Evolutionary conservation across 2,329 filamentous ascomycete species (phyloP).

Genomic region (Aspergillus proliferans): DNA sequence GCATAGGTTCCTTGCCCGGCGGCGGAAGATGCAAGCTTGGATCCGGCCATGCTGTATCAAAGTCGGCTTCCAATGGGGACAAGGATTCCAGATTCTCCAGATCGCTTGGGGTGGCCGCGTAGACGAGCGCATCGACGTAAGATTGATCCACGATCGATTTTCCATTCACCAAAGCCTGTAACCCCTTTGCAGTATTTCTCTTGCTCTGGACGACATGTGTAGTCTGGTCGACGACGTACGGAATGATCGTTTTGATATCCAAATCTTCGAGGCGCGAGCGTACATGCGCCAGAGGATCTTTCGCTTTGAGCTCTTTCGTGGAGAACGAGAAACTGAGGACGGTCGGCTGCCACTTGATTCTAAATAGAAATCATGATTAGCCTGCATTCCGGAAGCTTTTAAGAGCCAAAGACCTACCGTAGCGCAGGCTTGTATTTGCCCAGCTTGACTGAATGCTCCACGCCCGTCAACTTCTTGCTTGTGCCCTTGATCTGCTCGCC

Average conservation of each 20-base stretch:
- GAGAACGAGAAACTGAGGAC: conserved; percentile 77
- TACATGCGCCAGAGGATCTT: conserved; percentile 57
- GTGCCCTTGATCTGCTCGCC: conserved; percentile 62
- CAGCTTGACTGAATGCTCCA: conserved; percentile 62
- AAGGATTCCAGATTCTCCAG: conserved; percentile 46
- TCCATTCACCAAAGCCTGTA: conserved; percentile 79
- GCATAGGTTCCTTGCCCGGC: conserved; percentile 66
- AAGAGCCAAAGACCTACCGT: conserved; percentile 21
- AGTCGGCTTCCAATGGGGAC: conserved; percentile 68
- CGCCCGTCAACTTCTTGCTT: conserved; percentile 50
- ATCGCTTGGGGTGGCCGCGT: conserved; percentile 49
- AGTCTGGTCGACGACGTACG: conserved; percentile 64
- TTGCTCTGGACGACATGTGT: conserved; percentile 87
- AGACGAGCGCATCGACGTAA: conserved; percentile 67
- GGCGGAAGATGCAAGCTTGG: conserved; percentile 66
- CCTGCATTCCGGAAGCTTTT: background rate
- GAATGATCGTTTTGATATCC: conserved; percentile 77
- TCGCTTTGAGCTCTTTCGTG: conserved; percentile 59
- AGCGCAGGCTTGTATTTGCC: conserved; percentile 60
- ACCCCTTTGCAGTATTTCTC: conserved; percentile 77
- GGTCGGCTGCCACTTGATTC: conserved; percentile 71
- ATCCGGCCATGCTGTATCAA: conserved; percentile 71
- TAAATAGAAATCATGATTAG: conserved; percentile 28
- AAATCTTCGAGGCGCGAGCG: conserved; percentile 66
- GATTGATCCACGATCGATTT: conserved; percentile 67